These are phyloP conservation scores for Candida ascalaphidarum DNA, from an alignment of 805 yeast species.

Conservation along the genomic window DNA sequence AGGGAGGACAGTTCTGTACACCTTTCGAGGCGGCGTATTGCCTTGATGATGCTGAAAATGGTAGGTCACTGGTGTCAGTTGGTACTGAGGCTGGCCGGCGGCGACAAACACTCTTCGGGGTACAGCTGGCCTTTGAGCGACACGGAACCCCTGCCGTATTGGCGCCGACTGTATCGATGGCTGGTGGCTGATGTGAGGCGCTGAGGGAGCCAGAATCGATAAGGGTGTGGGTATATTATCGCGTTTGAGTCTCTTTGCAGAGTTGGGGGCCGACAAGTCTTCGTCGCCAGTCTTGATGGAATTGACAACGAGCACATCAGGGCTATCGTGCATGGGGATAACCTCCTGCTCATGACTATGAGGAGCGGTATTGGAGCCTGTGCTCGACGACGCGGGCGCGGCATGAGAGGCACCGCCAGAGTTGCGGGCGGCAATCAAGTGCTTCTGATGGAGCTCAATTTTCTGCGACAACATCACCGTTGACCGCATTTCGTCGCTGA, in stretches of 20 bases:
- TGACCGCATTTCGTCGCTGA: constrained; percentile 21
- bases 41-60: no score
- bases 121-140: no score
- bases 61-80: no score
- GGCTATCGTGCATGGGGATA: no score
- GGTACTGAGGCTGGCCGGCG: no score
- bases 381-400: neutral
- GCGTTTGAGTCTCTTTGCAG: constrained; percentile 21
- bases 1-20: neutral
- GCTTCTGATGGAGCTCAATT: constrained; percentile 24
- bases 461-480: constrained; percentile 22
- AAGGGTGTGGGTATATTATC: constrained; percentile 25
- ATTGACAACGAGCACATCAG: neutral
- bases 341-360: constrained; percentile 1
- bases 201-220: constrained; percentile 1
- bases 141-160: constrained; percentile 11
- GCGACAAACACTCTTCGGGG: no score
- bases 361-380: constrained; percentile 1
- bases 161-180: constrained; percentile 29
- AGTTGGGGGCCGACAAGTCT: constrained; percentile 9
- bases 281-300: constrained; percentile 4
- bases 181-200: constrained; percentile 1
- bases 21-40: no score
- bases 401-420: neutral
- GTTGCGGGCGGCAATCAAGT: constrained; percentile 20